Evolutionary conservation across 2,329 filamentous ascomycete genomes (phyloP), one percentile per base, ranked within the genome.

Genomic region (Plenodomus tracheiphilus): DNA sequence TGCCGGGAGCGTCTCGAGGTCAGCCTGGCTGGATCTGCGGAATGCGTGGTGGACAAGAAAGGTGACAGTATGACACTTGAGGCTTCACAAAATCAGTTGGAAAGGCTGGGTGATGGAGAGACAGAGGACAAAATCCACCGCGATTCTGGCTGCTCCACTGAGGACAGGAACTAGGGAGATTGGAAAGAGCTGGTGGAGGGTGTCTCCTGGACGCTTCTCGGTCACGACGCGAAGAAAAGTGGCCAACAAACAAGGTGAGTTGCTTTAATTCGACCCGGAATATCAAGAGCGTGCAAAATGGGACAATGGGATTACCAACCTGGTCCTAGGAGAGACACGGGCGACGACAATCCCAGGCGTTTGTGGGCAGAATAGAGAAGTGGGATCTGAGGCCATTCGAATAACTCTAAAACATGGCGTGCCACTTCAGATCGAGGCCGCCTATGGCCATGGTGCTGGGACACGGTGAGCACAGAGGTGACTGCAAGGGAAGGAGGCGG

Each of bases 381-480:
- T 8, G 28, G 7, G 13, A 18, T 37, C 35, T 13, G 35, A 17
- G 34, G 38, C 38, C 28, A 25, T 41, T 44, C 17, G 41, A 48
- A 46, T 28, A 17, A 46, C 32, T 38, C 34, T 44, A 37, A 44
- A 47, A 37, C 39, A 53, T 45, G 60, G 58, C 53, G 49, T 52
- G 28, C 28, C 28, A 32, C 28, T 54, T 54, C 49, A 41, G 41
- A 55, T 59, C 41, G 46, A 50, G 51, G 50, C 50, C 49, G 52
- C 13, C 18, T 41, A 38, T 47, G 42, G 47, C 54, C 49, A 46
- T 51, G 47, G 53, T 58, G 48, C 56, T 59, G 51, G 56, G 53
- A 49, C 45, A 43, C 54, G 56, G 59, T 64, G 63, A 38, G 40
- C 37, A 54, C 41, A 38, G 47, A 38, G 43, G 44, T 47, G 38